phyloP scores from a whole-genome alignment of 108 stramenopile genomes.

The Cyclotella choctawhatcheeana region DNA sequence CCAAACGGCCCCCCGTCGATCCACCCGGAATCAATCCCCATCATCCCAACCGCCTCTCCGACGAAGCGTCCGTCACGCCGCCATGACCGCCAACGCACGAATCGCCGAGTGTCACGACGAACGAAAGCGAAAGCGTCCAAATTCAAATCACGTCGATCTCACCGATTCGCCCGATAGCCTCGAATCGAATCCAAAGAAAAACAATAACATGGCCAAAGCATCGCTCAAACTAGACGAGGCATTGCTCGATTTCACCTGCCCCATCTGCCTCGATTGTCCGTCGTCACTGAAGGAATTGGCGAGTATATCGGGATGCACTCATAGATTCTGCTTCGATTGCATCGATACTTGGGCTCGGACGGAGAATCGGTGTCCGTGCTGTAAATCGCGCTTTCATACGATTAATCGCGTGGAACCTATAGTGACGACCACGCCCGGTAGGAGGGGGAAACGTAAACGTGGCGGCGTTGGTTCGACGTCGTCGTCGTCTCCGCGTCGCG shows the following conservation, averaged over 20 bases:
- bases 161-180: neutral
- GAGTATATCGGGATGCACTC: constrained; percentile 36
- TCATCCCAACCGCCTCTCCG: constrained; percentile 2
- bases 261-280: constrained; percentile 48
- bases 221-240: neutral
- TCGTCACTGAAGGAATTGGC: constrained; percentile 29
- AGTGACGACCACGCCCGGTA: neutral
- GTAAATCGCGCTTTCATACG: constrained; percentile 37
- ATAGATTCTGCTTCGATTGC: constrained; percentile 54
- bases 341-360: constrained; percentile 49
- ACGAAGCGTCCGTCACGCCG: constrained; percentile 39
- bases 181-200: neutral
- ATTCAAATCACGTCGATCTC: neutral
- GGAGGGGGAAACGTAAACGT: neutral
- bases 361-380: constrained; percentile 50
- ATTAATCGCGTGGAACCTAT: constrained; percentile 40
- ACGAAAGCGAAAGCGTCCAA: neutral
- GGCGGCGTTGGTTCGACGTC: neutral
- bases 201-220: too few relatives aligned
- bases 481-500: neutral
- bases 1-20: too few relatives aligned
- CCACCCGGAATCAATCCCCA: neutral
- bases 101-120: constrained; percentile 20
- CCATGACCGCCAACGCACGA: constrained; percentile 19
- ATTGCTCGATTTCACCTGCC: constrained; percentile 38